These are phyloP conservation scores for Globisporangium uncinulatum DNA, from an alignment of 352 stramenopile species.

Conservation along the genomic window DNA sequence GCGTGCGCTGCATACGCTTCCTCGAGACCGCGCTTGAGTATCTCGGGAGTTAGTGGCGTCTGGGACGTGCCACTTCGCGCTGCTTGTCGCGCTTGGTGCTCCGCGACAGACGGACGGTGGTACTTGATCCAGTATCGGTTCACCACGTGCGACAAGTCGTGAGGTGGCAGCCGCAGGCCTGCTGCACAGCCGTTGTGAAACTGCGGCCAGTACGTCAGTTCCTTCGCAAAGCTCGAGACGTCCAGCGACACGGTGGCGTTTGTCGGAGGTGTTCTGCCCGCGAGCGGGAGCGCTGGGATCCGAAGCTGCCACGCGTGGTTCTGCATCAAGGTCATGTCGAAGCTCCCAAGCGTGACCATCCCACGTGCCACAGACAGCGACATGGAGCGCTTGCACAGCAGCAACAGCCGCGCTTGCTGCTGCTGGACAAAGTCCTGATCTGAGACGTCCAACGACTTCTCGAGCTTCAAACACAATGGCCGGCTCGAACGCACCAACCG, in stretches of 20 bases:
- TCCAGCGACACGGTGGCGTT: conserved; percentile 93
- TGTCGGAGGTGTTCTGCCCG: conserved; percentile 89
- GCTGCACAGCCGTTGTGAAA: conserved; percentile 98
- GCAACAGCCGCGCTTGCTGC: conserved; percentile 93
- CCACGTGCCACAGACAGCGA: conserved; percentile 91
- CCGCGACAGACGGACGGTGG: conserved; percentile 80
- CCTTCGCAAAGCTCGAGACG: conserved; percentile 80
- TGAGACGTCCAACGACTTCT: conserved; percentile 56
- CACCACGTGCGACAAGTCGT: conserved; percentile 76
- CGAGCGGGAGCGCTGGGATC: conserved; percentile 91
- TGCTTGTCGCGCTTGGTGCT: conserved; percentile 17
- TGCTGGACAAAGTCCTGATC: conserved; percentile 72
- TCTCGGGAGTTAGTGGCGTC: conserved; percentile 8
- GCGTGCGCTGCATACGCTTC: conserved; percentile 89
- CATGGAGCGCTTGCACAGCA: conserved; percentile 93
- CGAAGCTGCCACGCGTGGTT: conserved; percentile 84
- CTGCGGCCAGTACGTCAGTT: conserved; percentile 95
- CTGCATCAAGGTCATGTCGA: conserved; percentile 58
- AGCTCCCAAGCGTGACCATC: conserved; percentile 95
- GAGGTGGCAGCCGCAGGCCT: conserved; percentile 83
- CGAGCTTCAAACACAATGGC: conserved; percentile 63
- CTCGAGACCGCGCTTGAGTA: conserved; percentile 45
- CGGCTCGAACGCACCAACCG: conserved; percentile 73
- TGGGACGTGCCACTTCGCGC: conserved; percentile 4
- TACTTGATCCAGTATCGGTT: conserved; percentile 98